Conservation (phyloP, 2,329 filamentous ascomycete species). For the Zasmidium citrigriseum region DNA sequence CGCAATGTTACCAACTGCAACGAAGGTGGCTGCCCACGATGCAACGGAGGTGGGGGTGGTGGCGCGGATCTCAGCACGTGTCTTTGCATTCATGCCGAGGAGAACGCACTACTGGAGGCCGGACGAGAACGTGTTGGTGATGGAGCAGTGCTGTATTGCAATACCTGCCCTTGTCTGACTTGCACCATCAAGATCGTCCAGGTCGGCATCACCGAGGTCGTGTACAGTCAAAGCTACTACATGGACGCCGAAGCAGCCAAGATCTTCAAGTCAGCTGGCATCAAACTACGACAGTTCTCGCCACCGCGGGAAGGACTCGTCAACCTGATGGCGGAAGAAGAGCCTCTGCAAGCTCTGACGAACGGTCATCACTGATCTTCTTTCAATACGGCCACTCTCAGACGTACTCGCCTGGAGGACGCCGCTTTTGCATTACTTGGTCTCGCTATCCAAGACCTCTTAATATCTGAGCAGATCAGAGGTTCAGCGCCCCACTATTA, state of each 20-base stretch:
- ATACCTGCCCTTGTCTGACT: constrained; percentile 84
- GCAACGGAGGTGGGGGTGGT: constrained; percentile 63
- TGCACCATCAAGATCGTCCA: constrained; percentile 99
- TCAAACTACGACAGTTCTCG: constrained; percentile 82
- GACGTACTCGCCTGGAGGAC: too few species aligned
- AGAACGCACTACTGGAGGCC: constrained; percentile 93
- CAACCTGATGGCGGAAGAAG: constrained; percentile 17
- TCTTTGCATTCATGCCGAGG: constrained; percentile 95
- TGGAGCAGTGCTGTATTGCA: constrained; percentile 69
- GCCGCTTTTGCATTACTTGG: too few species aligned
- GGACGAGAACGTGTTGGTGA: constrained; percentile 86
- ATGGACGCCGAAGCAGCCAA: constrained; percentile 81
- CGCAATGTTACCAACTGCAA: constrained; percentile 85
- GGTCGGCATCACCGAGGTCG: constrained; percentile 92
- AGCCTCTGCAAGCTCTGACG: constrained; percentile 1
- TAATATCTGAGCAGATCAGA: constrained; percentile 9
- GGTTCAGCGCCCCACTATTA: constrained; percentile 17
- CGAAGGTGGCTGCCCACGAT: constrained; percentile 84
- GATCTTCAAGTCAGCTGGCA: constrained; percentile 81
- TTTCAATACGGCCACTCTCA: too few species aligned
- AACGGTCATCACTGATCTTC: constrained; percentile 1
- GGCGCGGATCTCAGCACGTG: constrained; percentile 82
- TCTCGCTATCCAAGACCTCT: neutral
- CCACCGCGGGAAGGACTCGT: constrained; percentile 51
- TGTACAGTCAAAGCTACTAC: constrained; percentile 90